Evolutionary conservation across 495 filamentous ascomycete species (phyloP), one percentile per base, ranked within the genome.

Genomic region (Cercophora samala): DNA sequence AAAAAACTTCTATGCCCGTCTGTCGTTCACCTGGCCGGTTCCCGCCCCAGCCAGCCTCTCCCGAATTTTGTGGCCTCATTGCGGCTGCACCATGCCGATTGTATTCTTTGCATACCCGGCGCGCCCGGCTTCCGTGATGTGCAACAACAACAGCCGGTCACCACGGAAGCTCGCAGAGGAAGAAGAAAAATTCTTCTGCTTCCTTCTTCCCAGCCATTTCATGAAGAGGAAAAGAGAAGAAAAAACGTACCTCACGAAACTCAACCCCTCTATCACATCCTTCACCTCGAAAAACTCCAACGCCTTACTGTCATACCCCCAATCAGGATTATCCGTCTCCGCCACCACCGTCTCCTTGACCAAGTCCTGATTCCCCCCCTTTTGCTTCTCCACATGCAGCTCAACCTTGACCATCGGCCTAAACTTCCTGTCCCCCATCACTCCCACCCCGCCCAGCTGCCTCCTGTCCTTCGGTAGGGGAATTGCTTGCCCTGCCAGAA

Each of bases 351-450:
- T 82, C 64, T 76, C 73, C 62, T 70, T 64, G 54, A 46, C 56
- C 26, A 77, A 80, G 63, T 76, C 77, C 0, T 70, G 5, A 46
- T 46, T 46, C 37, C 37, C 37, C 60, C 72, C 56, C 70, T 68
- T 83, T 70, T 74, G 73, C 85, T 78, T 80, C 53, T 91, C 90
- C 6, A 93, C 85, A 73, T 97, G 93, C 65, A 98, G 74, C 69
- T 93, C 90, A 65, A 89, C 88, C 74, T 90, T 93, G 46, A 97
- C 85, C 13, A 72, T 11, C n/a, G 80, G 78, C 21, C 74, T 75
- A 19, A 82, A 71, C 22, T 60, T 69, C 58, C 71, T 74, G 21
- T 69, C 69, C 18, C 72, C 73, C 42, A 68, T 54, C 54, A 70
- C 59, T 3, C 74, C 76, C 21, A 77, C 75, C 2, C 71, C 69